These are phyloP conservation scores for Thamnidium elegans DNA, from an alignment of 192 early-diverging fungal species.

Conservation along the genomic window DNA sequence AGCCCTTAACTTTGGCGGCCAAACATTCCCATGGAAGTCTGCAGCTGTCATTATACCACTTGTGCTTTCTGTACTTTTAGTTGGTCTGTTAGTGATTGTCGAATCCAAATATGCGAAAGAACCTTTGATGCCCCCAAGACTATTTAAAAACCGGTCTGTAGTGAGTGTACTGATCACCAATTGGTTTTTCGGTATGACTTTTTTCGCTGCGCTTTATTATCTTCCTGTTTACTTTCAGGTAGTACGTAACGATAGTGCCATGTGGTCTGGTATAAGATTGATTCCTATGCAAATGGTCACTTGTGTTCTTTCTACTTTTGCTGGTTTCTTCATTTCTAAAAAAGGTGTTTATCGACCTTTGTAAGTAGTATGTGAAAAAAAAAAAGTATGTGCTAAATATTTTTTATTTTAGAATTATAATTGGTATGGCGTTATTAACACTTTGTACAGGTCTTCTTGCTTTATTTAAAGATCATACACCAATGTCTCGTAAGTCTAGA, in stretches of 20 bases:
- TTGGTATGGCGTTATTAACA: constrained; percentile 60
- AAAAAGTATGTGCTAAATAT: neutral
- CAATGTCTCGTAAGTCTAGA: constrained; percentile 16
- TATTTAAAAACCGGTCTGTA: constrained; percentile 56
- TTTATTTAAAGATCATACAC: constrained; percentile 44
- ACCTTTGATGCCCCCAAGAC: constrained; percentile 58
- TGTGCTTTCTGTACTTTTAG: constrained; percentile 39
- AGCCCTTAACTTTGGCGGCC: constrained; percentile 65
- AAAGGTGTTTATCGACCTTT: constrained; percentile 23
- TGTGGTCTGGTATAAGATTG: constrained; percentile 38
- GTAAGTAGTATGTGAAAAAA: constrained; percentile 4
- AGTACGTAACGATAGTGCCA: constrained; percentile 62
- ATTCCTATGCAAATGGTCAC: constrained; percentile 39
- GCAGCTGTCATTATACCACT: constrained; percentile 51
- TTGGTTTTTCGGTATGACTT: constrained; percentile 39
- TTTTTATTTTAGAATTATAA: constrained; percentile 24
- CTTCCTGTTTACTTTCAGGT: constrained; percentile 47
- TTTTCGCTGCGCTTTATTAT: constrained; percentile 37
- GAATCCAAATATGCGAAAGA: constrained; percentile 54
- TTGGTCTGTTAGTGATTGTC: constrained; percentile 37
- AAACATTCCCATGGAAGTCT: constrained; percentile 54
- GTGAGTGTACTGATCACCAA: constrained; percentile 25
- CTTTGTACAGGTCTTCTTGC: constrained; percentile 65
- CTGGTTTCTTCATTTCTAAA: constrained; percentile 29
- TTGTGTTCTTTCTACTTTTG: constrained; percentile 10